A percentile compares a stretch with the other conserved stretches of the same genome.
These are phyloP conservation scores for Aurantiochytrium sp. DNA, from an alignment of 108 stramenopile genomes.

Conservation along the genomic window DNA sequence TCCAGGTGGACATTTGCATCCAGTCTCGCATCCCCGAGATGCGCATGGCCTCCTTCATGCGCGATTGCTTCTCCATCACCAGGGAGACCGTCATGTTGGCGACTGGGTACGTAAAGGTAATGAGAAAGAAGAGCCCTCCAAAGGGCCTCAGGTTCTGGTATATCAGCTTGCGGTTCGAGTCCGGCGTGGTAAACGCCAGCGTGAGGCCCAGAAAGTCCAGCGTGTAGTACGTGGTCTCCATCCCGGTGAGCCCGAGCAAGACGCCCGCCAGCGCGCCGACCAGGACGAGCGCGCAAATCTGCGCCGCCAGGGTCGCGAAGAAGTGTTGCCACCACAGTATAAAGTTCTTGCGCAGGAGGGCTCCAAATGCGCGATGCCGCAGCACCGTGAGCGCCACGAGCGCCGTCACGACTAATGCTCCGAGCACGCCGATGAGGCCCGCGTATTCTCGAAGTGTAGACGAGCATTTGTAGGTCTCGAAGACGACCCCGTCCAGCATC, in stretches of 20 bases:
- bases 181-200: not conserved
- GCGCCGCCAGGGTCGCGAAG: not conserved
- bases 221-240: not conserved
- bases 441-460: not conserved
- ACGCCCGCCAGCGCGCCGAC: not conserved
- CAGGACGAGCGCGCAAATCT: not conserved
- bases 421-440: not conserved
- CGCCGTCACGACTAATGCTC: not conserved
- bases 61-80: conserved; percentile 50
- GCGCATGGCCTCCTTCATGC: conserved; percentile 53
- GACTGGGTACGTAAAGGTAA: conserved; percentile 62
- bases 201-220: not conserved
- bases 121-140: conserved; percentile 54
- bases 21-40: conserved; percentile 46
- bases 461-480: not conserved
- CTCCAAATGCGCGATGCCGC: not conserved
- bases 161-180: not conserved
- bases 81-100: conserved; percentile 42
- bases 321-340: not conserved
- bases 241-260: not conserved
- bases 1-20: conserved; percentile 38
- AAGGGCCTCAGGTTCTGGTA: conserved; percentile 22
- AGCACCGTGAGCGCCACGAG: not conserved
- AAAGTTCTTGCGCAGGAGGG: not conserved
- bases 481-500: not conserved